phyloP scores from a whole-genome alignment of 371 early-diverging fungal species.

The Lichtheimia hyalospora region DNA sequence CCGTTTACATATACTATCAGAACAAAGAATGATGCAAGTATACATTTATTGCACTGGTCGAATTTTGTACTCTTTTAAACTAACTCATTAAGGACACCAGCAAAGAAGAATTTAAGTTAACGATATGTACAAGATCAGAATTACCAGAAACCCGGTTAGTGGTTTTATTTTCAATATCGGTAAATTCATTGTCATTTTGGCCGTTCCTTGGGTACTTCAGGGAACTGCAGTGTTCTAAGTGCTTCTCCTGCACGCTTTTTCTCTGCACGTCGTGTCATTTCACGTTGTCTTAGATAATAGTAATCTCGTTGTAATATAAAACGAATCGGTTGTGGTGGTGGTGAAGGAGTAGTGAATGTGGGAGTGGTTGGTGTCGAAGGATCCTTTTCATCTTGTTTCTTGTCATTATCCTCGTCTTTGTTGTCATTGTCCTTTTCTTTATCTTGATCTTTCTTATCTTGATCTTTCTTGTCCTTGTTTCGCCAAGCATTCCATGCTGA shows the following conservation, averaged over 20 bases:
- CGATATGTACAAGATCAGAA: too few species aligned
- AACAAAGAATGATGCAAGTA: too few species aligned
- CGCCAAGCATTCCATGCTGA: constrained; percentile 47
- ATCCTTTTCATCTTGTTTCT: not conserved
- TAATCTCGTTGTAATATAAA: constrained; percentile 59
- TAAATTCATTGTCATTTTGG: not conserved
- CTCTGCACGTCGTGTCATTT: constrained; percentile 37
- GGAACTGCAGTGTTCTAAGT: constrained; percentile 45
- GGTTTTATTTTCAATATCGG: not conserved
- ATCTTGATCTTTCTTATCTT: constrained; percentile 16
- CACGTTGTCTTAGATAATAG: constrained; percentile 56
- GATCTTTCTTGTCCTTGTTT: constrained; percentile 19
- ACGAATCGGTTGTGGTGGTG: constrained; percentile 18
- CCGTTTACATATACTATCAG: too few species aligned
- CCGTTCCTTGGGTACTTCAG: constrained; percentile 49
- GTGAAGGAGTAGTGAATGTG: not conserved
- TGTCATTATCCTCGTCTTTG: constrained; percentile 13
- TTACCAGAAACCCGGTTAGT: not conserved
- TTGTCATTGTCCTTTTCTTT: constrained; percentile 16
- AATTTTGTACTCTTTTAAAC: too few species aligned
- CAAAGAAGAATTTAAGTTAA: too few species aligned
- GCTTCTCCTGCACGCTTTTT: constrained; percentile 49
- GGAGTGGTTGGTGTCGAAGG: constrained; percentile 5
- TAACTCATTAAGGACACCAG: too few species aligned
- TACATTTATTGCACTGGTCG: too few species aligned